These are phyloP conservation scores for Blastobotrys parvus DNA, from an alignment of 805 yeast species.

Conservation along the genomic window DNA sequence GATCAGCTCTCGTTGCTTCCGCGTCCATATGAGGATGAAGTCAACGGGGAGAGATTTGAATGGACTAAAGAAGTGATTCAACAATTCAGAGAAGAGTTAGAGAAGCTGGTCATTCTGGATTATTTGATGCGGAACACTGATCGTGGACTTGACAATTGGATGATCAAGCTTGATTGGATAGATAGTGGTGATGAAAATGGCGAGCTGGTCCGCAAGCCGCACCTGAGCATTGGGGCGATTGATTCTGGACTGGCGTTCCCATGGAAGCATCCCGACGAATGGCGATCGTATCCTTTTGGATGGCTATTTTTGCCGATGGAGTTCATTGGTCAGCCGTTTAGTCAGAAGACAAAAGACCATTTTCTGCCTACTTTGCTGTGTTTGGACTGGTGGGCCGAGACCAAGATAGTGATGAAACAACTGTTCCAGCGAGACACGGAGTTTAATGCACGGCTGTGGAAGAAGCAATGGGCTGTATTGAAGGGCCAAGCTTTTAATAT, in stretches of 20 bases:
- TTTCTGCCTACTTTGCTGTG: slow-evolving; percentile 53
- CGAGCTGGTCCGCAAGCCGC: slow-evolving; percentile 28
- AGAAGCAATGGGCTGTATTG: slow-evolving; percentile 56
- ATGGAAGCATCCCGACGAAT: slow-evolving; percentile 77
- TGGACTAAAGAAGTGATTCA: slow-evolving; percentile 46
- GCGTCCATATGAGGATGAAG: slow-evolving; percentile 10
- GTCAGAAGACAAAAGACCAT: slow-evolving; percentile 45
- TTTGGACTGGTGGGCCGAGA: slow-evolving; percentile 62
- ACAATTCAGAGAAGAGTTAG: slow-evolving; percentile 54
- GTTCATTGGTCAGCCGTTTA: slow-evolving; percentile 60
- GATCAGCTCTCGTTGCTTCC: slow-evolving; percentile 8
- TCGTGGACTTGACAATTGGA: slow-evolving; percentile 70
- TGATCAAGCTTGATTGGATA: slow-evolving; percentile 56
- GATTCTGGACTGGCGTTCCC: slow-evolving; percentile 72
- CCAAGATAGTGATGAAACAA: slow-evolving; percentile 38
- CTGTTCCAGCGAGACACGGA: slow-evolving; percentile 50
- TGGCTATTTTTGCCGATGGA: slow-evolving; percentile 63
- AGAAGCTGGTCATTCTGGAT: slow-evolving; percentile 61
- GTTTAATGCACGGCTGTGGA: slow-evolving; percentile 59
- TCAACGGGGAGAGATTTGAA: slow-evolving; percentile 27
- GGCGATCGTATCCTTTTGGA: slow-evolving; percentile 73
- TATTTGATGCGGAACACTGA: slow-evolving; percentile 71
- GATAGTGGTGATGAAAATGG: slow-evolving; percentile 9
- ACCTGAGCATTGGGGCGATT: slow-evolving; percentile 55
- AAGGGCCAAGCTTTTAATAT: slow-evolving; percentile 76